Conservation (phyloP, 2,329 filamentous ascomycete species). For the Arthrinium phaeospermum region DNA sequence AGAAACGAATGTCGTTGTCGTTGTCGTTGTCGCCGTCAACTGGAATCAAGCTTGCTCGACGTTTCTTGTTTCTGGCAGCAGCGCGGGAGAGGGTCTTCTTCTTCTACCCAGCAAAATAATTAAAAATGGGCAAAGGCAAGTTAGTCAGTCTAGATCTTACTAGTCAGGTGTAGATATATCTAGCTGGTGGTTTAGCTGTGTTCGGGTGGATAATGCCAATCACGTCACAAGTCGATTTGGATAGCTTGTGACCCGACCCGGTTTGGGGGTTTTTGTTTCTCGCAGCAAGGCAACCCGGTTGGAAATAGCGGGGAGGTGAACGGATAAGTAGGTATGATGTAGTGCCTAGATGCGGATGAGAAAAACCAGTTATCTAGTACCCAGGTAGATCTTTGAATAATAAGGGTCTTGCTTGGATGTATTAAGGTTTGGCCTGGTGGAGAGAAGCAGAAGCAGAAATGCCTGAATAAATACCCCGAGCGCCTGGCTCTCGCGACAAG, state of each 20-base stretch:
- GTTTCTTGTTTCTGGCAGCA: not conserved
- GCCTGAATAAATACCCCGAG: not conserved
- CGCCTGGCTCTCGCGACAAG: not conserved
- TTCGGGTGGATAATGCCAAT: constrained; percentile 5
- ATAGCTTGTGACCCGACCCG: constrained; percentile 7
- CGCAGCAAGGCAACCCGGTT: not conserved
- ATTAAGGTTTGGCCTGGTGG: not conserved
- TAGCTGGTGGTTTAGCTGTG: not conserved
- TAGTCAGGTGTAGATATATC: constrained; percentile 1
- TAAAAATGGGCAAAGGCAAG: not conserved
- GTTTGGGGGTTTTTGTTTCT: not conserved
- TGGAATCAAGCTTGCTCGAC: no score
- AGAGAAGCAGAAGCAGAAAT: not conserved
- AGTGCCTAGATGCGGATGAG: not conserved
- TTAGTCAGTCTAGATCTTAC: not conserved
- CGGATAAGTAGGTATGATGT: not conserved
- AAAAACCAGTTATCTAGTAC: not conserved
- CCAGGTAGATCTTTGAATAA: not conserved
- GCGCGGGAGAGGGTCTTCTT: not conserved
- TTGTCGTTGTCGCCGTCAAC: no score
- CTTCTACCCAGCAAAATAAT: not conserved
- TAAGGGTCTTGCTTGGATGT: not conserved
- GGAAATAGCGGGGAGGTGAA: not conserved
- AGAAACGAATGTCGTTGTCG: no score
- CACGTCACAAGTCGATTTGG: not conserved